Conservation (phyloP, 371 early-diverging fungal genomes). For the Entomophthora muscae region DNA sequence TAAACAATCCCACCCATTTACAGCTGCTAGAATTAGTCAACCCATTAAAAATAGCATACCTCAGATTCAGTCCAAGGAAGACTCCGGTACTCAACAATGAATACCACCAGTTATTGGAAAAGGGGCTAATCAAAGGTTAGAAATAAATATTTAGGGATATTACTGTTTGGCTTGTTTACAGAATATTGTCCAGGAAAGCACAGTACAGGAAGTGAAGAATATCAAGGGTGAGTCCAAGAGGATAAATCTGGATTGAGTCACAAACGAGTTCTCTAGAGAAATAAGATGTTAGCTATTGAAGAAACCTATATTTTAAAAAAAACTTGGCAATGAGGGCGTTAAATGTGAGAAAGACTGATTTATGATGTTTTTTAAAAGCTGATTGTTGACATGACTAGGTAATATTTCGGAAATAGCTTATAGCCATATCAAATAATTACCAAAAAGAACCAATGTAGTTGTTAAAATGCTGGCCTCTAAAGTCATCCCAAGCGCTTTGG, state of each 20-base stretch:
- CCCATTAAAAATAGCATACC: slow-evolving; percentile 2
- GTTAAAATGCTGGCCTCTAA: slow-evolving; percentile 43
- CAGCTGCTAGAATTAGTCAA: slow-evolving; percentile 21
- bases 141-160: neutral
- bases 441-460: slow-evolving; percentile 46
- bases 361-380: too few species aligned
- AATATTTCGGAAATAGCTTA: too few species aligned
- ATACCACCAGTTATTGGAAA: slow-evolving; percentile 40
- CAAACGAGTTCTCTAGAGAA: slow-evolving; percentile 69
- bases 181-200: slow-evolving; percentile 63
- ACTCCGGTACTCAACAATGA: slow-evolving; percentile 58
- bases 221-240: slow-evolving; percentile 78
- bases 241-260: slow-evolving; percentile 78
- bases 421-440: slow-evolving; percentile 23
- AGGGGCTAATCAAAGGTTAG: slow-evolving; percentile 21
- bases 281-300: too few species aligned
- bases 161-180: slow-evolving; percentile 21
- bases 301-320: too few species aligned
- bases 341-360: too few species aligned
- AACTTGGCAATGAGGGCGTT: too few species aligned
- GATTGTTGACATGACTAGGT: too few species aligned
- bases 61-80: slow-evolving; percentile 37
- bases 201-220: slow-evolving; percentile 56
- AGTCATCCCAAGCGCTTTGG: slow-evolving; percentile 54
- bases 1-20: slow-evolving; percentile 89